Evolutionary conservation across 2,329 filamentous ascomycete species (phyloP), one percentile per base, ranked within the genome.

Genomic region (Herpotrichia juniperi): DNA sequence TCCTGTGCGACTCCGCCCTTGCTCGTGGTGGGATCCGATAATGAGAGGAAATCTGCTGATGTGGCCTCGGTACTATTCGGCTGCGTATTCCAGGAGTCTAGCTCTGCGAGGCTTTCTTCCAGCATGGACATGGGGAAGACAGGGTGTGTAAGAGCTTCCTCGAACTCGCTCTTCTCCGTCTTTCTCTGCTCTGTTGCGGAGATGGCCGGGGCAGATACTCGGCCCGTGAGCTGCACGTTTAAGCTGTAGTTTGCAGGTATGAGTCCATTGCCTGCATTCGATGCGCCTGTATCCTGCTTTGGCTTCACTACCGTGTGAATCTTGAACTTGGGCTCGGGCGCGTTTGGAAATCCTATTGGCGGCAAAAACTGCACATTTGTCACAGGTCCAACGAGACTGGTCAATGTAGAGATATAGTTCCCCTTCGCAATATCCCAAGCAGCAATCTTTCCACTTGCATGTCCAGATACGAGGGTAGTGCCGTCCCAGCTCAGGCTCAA

Each of bases 401-500:
- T 81, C 42, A 93, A 67, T 46, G 87, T 85, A 2, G 86, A 83
- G 1, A 84, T 82, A 56, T 89, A 88, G 53, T 84, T 85, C 53
- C 85, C 84, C 59, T 87, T 86, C 31, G 86, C 85, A 22, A 93
- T 81, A 68, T 91, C 90, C 93, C 93, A 97, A 48, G 83, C 81
- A 26, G 91, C 78, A 34, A 97, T 82, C 65, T 89, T 90, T 45
- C 93, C 93, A 62, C 83, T 89, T 16, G 83, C 78, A 67, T 97
- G 93, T 5, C 93, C 93, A 2, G 92, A 92, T 22, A 96, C 74
- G 19, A 97, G 77, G 7, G 81, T 83, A 37, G 88, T 92, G 22
- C 91, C 90, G 70, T 97, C 93, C 73, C 94, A 93, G 66, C 85
- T 93, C 47, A 96, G 75, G 17, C 83, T 83, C 50, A 96, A 69